phyloP scores from a whole-genome alignment of 805 yeast species.

The Ogataea saltuana region DNA sequence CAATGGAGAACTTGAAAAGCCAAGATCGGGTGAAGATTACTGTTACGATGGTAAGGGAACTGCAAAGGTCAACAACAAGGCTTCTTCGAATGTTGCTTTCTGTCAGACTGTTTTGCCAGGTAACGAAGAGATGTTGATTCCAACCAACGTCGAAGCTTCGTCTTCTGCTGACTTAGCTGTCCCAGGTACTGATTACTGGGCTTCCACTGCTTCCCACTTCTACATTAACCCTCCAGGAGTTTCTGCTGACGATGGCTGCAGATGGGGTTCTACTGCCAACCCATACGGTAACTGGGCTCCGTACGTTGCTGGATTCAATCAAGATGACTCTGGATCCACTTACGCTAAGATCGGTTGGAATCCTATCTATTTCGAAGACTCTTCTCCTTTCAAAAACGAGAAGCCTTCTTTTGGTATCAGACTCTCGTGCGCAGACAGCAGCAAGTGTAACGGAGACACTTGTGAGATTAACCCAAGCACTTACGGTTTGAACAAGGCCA shows the following conservation, averaged over 20 bases:
- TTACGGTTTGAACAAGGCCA: constrained; percentile 54
- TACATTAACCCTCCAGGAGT: constrained; percentile 85
- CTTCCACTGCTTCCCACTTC: constrained; percentile 82
- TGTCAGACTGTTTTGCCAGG: constrained; percentile 95
- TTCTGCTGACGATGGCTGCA: constrained; percentile 71
- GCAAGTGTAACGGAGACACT: constrained; percentile 71
- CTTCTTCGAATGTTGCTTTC: constrained; percentile 66
- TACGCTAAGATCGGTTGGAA: constrained; percentile 89
- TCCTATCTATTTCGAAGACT: constrained; percentile 71
- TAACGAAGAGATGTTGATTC: constrained; percentile 91
- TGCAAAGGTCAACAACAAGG: constrained; percentile 54
- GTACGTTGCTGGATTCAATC: constrained; percentile 89
- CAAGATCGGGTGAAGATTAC: constrained; percentile 55
- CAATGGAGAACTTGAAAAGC: constrained; percentile 66
- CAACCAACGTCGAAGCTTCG: constrained; percentile 63
- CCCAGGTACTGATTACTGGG: constrained; percentile 84
- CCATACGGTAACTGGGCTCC: constrained; percentile 93
- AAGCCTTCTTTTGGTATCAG: constrained; percentile 71
- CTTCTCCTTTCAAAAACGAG: constrained; percentile 51
- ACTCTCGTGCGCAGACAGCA: constrained; percentile 69
- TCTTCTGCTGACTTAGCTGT: constrained; percentile 65
- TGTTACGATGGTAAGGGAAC: constrained; percentile 81
- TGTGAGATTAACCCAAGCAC: constrained; percentile 79
- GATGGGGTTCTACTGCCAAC: constrained; percentile 72
- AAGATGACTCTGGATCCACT: constrained; percentile 68